Conservation (phyloP, 768 basidiomycete genomes). For the Collybia mongolica region DNA sequence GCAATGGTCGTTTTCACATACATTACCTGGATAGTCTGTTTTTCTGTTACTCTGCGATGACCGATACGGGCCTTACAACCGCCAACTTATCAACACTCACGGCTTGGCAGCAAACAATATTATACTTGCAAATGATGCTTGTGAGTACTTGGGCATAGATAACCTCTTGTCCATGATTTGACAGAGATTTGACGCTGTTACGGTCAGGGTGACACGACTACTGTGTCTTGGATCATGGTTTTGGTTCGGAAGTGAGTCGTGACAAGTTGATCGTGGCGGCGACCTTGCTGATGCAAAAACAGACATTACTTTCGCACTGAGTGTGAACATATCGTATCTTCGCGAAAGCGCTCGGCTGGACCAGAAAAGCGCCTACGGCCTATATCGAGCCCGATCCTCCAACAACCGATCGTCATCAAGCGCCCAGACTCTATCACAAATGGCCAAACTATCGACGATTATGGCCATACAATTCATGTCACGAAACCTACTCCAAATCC, state of each 20-base stretch:
- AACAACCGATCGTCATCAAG: slow-evolving; percentile 16
- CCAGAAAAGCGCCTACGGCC: slow-evolving; percentile 20
- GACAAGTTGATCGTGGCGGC: background rate
- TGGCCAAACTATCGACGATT: background rate
- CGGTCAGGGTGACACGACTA: slow-evolving; percentile 42
- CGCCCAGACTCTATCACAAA: background rate
- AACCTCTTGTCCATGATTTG: background rate
- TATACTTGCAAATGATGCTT: slow-evolving; percentile 53
- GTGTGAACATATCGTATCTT: slow-evolving; percentile 35
- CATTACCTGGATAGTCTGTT: slow-evolving; percentile 58
- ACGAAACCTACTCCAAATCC: slow-evolving; percentile 16
- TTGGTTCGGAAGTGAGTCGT: slow-evolving; percentile 51
- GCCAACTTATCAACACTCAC: slow-evolving; percentile 51
- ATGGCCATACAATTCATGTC: slow-evolving; percentile 17
- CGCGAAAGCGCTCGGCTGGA: slow-evolving; percentile 10
- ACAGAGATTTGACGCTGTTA: background rate
- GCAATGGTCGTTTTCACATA: slow-evolving; percentile 52
- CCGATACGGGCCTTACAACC: slow-evolving; percentile 45
- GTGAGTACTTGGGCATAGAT: slow-evolving; percentile 24
- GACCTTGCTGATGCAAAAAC: background rate
- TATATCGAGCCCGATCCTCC: slow-evolving; percentile 30
- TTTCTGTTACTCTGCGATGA: slow-evolving; percentile 60
- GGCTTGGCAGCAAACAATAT: slow-evolving; percentile 45
- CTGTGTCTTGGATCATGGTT: slow-evolving; percentile 67
- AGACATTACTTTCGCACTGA: slow-evolving; percentile 44